These are phyloP conservation scores for Hanseniaspora meyeri DNA, from an alignment of 805 yeast species.

Conservation along the genomic window DNA sequence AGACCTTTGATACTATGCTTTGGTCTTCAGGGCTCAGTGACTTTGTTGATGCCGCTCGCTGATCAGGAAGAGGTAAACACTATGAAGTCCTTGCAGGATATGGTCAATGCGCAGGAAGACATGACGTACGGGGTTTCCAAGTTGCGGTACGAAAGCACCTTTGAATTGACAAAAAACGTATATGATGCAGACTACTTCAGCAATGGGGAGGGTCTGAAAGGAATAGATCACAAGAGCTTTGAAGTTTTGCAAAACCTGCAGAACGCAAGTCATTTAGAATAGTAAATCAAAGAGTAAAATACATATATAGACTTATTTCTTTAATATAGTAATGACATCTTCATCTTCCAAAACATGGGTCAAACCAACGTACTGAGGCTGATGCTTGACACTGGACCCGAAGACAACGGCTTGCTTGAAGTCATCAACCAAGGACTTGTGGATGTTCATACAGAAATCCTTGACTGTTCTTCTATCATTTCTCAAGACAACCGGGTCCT, in stretches of 20 bases:
- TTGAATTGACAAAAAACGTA: slow-evolving; percentile 2
- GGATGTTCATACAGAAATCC: slow-evolving; percentile 93
- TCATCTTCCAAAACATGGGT: slow-evolving; percentile 79
- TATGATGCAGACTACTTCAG: slow-evolving; percentile 4
- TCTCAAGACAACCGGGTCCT: slow-evolving; percentile 87
- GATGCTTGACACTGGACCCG: slow-evolving; percentile 93
- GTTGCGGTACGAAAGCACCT: slow-evolving; percentile 8
- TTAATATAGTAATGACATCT: slow-evolving; percentile 90
- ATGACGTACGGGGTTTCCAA: neutral
- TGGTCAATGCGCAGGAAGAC: neutral
- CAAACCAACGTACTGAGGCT: slow-evolving; percentile 91
- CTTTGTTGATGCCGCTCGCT: neutral
- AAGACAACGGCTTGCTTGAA: slow-evolving; percentile 86
- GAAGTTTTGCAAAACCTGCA: neutral
- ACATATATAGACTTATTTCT: slow-evolving; percentile 33
- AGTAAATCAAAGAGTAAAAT: neutral
- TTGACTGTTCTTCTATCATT: slow-evolving; percentile 73
- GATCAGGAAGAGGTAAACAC: neutral
- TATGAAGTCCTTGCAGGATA: neutral
- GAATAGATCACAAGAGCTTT: neutral
- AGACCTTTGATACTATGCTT: slow-evolving; percentile 3
- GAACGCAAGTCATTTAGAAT: slow-evolving; percentile 2
- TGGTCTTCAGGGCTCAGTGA: slow-evolving; percentile 11
- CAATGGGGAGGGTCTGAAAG: neutral
- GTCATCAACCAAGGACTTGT: slow-evolving; percentile 84